Evolutionary conservation across 768 basidiomycete species (phyloP).

Genomic region (Glaciozyma martinii): DNA sequence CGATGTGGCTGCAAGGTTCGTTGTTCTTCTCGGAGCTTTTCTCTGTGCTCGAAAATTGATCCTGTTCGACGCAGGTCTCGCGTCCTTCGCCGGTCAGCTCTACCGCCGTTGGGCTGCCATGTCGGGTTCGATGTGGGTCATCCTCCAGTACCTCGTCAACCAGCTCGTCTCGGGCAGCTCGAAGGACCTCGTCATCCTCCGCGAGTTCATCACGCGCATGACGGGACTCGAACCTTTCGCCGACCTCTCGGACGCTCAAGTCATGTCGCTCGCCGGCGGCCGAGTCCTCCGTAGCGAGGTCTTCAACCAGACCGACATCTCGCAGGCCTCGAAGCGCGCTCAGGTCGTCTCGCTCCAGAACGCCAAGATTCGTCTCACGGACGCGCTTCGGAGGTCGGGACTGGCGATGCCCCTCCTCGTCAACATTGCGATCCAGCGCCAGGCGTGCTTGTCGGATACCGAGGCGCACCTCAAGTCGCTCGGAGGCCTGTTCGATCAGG

Average conservation of each 20-base stretch:
- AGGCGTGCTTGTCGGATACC: conserved; percentile 59
- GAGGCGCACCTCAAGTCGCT: conserved; percentile 77
- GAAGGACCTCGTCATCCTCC: conserved; percentile 81
- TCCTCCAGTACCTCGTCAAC: conserved; percentile 84
- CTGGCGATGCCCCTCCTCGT: conserved; percentile 82
- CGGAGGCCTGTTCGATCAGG: conserved; percentile 78
- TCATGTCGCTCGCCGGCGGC: conserved; percentile 84
- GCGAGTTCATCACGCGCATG: conserved; percentile 90
- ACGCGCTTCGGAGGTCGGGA: conserved; percentile 42
- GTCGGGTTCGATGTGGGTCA: conserved; percentile 49
- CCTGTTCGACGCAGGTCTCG: conserved; percentile 54
- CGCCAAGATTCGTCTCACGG: conserved; percentile 37
- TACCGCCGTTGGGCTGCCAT: conserved; percentile 69
- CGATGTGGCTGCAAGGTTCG: conserved; percentile 87
- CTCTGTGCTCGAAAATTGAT: not conserved
- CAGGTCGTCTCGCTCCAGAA: conserved; percentile 36
- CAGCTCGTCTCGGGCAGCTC: conserved; percentile 74
- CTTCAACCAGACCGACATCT: conserved; percentile 37
- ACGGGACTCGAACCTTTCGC: conserved; percentile 85
- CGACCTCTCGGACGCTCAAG: conserved; percentile 77
- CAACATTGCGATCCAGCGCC: conserved; percentile 82
- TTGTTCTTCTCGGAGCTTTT: conserved; percentile 35
- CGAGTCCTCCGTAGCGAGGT: conserved; percentile 78
- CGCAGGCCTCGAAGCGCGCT: conserved; percentile 31
- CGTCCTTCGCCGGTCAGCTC: conserved; percentile 85